Evolutionary conservation across 768 basidiomycete species (phyloP).

Genomic region (Cystofilobasidium capitatum): DNA sequence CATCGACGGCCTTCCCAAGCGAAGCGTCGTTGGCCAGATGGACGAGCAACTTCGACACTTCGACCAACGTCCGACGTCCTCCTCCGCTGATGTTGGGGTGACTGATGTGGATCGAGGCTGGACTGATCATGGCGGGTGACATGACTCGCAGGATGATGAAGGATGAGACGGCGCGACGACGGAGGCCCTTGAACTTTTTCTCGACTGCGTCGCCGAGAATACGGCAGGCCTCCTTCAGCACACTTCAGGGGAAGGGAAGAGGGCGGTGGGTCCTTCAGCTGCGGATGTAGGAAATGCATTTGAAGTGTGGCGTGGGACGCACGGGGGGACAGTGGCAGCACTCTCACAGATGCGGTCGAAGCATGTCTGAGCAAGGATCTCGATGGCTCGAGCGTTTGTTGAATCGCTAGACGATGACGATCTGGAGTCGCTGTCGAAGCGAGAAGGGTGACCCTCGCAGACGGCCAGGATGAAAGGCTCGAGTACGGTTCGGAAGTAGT

Average conservation of each 20-base stretch:
- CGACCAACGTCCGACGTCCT: constrained; percentile 19
- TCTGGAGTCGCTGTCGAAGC: not conserved
- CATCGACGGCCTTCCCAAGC: constrained; percentile 9
- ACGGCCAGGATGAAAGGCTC: constrained; percentile 12
- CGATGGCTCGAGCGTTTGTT: not conserved
- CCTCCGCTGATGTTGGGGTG: constrained; percentile 10
- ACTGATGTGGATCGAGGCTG: constrained; percentile 3
- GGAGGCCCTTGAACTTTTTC: not conserved
- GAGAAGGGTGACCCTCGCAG: constrained; percentile 17
- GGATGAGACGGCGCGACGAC: constrained; percentile 13
- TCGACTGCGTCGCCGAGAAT: constrained; percentile 20
- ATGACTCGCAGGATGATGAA: constrained; percentile 18
- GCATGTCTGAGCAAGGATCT: constrained; percentile 21
- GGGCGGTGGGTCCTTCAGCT: not conserved
- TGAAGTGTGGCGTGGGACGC: not conserved
- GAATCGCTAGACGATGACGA: not conserved
- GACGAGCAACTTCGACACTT: constrained; percentile 21
- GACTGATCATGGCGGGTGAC: constrained; percentile 13
- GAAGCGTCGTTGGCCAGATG: constrained; percentile 21
- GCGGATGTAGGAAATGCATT: not conserved
- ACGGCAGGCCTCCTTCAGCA: constrained; percentile 14
- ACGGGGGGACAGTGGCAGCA: not conserved
- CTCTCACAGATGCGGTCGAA: constrained; percentile 18
- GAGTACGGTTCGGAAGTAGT: constrained; percentile 19
- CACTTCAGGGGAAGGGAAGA: not conserved